Evolutionary conservation across 371 early-diverging fungal species (phyloP), one percentile per base, ranked within the genome.

Genomic region (Chytridiales sp.): DNA sequence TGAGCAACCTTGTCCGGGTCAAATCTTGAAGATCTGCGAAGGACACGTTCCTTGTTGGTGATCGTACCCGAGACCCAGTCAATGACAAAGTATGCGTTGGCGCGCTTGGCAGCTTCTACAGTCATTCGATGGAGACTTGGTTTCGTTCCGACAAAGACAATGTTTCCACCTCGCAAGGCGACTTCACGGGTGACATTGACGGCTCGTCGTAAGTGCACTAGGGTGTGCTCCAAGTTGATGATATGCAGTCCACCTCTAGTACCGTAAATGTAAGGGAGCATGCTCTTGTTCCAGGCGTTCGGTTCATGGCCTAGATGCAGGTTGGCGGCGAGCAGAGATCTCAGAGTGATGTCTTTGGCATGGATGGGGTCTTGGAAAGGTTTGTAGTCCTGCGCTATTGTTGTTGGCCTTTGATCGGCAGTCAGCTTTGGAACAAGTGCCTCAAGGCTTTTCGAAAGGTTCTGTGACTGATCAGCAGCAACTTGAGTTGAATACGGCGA

Each of bases 171-270:
- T 30, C 83, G 74, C 39, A 79, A 71, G 24, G 94, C 88, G 1
- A 93, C 84, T 47, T 87, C 85, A 31, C 85, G 71, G 21, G 84
- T 80, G 22, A 95, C 84, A 34, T 81, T 82, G 60, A 87, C 84
- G 19, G 95, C 92, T 49, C 95, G 79, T 39, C 96, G 82, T 36
- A 97, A 81, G 46, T 86, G 81, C n/a, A 87, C 85, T 53, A 96
- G 68, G 0, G 98, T 96, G 40, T 92, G 88, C 67, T 97, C 97
- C 61, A 95, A 75, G 70, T 97, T 93, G 78, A 97, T 94, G 61
- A 97, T 89, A 68, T 89, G 88, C 61, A 95, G 87, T 29, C 95
- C 96, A 57, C 88, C 82, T 55, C 98, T 88, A 24, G 85, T 81
- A 62, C 98, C 98, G 66, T 87, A 93, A 48, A 95, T 89, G 64